Evolutionary conservation across 352 stramenopile species (phyloP), one percentile per base, ranked within the genome.

Genomic region (Phytophthora pseudosyringae): DNA sequence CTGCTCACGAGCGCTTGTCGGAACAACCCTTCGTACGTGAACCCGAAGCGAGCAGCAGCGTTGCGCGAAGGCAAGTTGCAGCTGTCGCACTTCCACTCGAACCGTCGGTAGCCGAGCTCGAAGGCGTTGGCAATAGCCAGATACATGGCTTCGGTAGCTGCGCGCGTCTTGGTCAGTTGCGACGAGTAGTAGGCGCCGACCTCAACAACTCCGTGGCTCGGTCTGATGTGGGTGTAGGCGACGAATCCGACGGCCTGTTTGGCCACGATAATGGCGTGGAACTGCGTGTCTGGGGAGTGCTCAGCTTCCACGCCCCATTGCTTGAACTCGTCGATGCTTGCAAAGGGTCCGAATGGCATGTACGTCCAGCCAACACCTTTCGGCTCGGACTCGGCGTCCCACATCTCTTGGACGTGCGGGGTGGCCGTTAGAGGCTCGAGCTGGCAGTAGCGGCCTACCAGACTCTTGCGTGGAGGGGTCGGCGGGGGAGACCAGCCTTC

Each of bases 71-170:
- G 32, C 13, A 46, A 45, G 43, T 71, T 66, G 56, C 50, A 59
- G 26, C 55, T 66, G 38, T 70, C 62, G 4, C 62, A 66, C 11
- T 66, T 66, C 55, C 62, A 71, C 26, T 67, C 47, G 3, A 50
- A 58, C 13, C 63, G 38, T 4, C 63, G 48, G 32, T 71, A 71
- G 3, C 63, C 55, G 21, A 71, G 63, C 5, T 58, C 5, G n/a
- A 71, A 71, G 9, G 40, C 63, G 16, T 61, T 71, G 4, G 49
- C 21, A 4, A 52, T 43, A 3, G 58, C 10, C 5, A 70, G 48
- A 13, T 61, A 66, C 28, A 66, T 57, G 0, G 55, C 47, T 57
- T 70, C 62, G 1, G 62, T 55, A 2, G 54, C 55, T 8, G 62
- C 62, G 21, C 39, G 28, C 3, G 62, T 65, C 49, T 47, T 59